Evolutionary conservation across 73 alveolate species (phyloP), one percentile per base, ranked within the genome.

Genomic region (Blepharisma japonicum): DNA sequence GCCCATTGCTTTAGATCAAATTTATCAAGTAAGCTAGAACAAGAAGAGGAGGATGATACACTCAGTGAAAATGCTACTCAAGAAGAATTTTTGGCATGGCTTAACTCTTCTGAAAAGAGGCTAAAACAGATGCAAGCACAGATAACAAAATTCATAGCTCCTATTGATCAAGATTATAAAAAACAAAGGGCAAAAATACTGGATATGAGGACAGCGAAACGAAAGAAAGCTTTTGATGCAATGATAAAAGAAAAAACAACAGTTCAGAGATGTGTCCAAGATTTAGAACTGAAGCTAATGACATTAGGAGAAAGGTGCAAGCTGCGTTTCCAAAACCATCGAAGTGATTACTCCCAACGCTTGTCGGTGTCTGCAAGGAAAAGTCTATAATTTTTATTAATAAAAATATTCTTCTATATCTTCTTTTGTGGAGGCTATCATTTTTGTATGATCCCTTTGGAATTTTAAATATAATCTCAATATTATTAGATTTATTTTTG

Each of bases 1-100:
- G 74, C 74, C 46, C 74, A 61, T 8, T 61, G 74, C 48, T 61
- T 61, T 61, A 61, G 46, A 11, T 61, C 74, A 9, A 61, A 32
- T 32, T 32, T 32, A 32, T 32, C 23, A 39, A 61, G 47, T 8
- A 61, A 61, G 14, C 46, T 61, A 1, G 23, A 61, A 61, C 74
- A 14, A 9, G 74, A 61, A 14, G 74, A 61, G 11, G 74, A 61
- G 23, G 23, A 61, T 61, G 38, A 14, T 14, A 39, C 14, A 14
- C 18, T 61, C 0, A n/a, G 47, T 20, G 74, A 61, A 61, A 61
- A 61, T 25, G 47, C 74, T 20, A 61, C 74, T 20, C 50, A n/a
- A 2, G 74, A 61, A 61, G 74, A 61, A 2, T 61, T 61, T 61
- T 25, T 61, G 39, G 23, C 14, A 2, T 61, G 74, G 74, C 38